These are phyloP conservation scores for Camellia sinensis DNA, from an alignment of 148 eudicot species.

Conservation along the genomic window DNA sequence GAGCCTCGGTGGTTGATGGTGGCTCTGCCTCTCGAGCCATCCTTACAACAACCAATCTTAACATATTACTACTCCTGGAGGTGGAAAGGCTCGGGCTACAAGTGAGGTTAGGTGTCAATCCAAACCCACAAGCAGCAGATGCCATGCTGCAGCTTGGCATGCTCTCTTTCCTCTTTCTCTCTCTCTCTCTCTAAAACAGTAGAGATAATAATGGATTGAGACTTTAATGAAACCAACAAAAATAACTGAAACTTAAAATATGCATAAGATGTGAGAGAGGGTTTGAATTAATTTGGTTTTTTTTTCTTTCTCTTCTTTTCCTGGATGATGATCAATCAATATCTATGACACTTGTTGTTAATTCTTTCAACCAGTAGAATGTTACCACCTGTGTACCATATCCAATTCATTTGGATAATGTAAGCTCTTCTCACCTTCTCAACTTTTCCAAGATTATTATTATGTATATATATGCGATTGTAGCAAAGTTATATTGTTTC, in stretches of 20 bases:
- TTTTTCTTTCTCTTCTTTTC: constrained; percentile 10
- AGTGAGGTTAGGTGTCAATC: constrained; percentile 44
- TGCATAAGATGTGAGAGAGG: constrained; percentile 1
- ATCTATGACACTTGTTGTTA: constrained; percentile 10
- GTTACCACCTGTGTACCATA: constrained; percentile 44
- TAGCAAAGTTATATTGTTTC: too few species aligned
- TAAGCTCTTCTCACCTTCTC: constrained; percentile 15
- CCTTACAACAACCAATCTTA: constrained; percentile 46
- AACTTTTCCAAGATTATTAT: too few species aligned
- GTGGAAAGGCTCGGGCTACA: constrained; percentile 15
- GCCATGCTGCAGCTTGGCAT: constrained; percentile 87
- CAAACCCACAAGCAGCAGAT: constrained; percentile 56
- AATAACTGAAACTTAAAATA: not conserved
- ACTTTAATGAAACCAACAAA: constrained; percentile 1
- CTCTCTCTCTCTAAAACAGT: too few species aligned
- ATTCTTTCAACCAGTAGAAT: constrained; percentile 30
- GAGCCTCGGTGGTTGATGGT: constrained; percentile 34
- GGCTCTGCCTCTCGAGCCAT: constrained; percentile 64
- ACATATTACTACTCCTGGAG: constrained; percentile 19
- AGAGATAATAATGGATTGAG: not conserved
- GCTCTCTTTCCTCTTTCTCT: not conserved
- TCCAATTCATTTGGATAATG: constrained; percentile 42
- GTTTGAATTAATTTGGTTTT: constrained; percentile 16
- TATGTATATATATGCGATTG: too few species aligned
- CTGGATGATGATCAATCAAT: constrained; percentile 17